Evolutionary conservation across 75 land plant species (phyloP), one percentile per base, ranked within the genome.

Genomic region (Isoetes taiwanensis): DNA sequence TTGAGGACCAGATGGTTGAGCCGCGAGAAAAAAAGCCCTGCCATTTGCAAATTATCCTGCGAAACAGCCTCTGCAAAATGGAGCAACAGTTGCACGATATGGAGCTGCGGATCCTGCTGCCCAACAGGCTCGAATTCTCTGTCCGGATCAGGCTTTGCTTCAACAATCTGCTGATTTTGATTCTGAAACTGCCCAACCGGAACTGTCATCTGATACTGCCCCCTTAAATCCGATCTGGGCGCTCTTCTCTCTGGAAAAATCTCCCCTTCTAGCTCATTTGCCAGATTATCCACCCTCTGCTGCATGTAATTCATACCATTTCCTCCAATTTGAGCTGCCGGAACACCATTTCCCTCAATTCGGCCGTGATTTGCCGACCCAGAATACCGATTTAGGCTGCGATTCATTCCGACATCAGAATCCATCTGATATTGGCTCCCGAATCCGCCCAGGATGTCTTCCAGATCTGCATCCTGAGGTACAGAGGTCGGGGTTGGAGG

Each of bases 41-140:
- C 50, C 8, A 46, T 16, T 6, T 46, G 21, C 12, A 46, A 23
- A n/a, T 46, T 46, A 8, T 46, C 50, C 12, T 6, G 6, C 12
- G 50, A 19, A 6, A 46, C 50, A 6, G 50, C 50, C 4, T 23
- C 50, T 16, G 50, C 50, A n/a, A 19, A 46, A 8, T 4, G 16
- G 50, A 46, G 50, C 25, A 46, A 23, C 50, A 46, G 16, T n/a
- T 23, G 6, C 4, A 46, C 50, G n/a, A 46, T 16, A 8, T 23
- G 50, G 19, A 46, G 50, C 50, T 46, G 50, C 50, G 16, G 50
- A n/a, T 46, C 50, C 50, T 19, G 21, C 12, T 16, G 50, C 50
- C 23, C 50, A n/a, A 46, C 16, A 6, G 16, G 16, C 4, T 16
- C 25, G 16, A 46, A 46, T 9, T 37, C 14, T 9, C 14, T 37